Evolutionary conservation across 257 asterid genomes (phyloP).

Genomic region (Capsicum rhomboideum): DNA sequence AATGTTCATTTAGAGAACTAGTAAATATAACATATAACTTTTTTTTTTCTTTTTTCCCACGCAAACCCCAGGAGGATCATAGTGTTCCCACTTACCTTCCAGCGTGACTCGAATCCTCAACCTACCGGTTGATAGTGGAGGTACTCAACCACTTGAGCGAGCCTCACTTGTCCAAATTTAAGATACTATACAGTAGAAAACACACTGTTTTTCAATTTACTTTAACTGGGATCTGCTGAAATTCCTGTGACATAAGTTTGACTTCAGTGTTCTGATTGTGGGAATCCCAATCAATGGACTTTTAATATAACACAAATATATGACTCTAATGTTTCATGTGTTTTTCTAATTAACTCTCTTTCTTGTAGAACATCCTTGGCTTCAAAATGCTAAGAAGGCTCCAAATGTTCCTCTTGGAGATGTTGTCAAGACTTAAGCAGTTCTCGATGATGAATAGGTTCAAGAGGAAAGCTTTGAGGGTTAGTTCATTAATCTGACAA

Average conservation of each 20-base stretch:
- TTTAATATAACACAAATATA: not conserved
- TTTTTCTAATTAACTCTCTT: conserved; percentile 6
- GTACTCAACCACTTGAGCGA: too few relatives aligned
- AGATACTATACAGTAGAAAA: not conserved
- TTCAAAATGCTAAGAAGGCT: conserved; percentile 85
- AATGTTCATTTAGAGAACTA: not conserved
- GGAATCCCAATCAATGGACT: not conserved
- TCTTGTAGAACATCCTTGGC: conserved; percentile 68
- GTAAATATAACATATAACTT: too few relatives aligned
- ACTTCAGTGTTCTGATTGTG: not conserved
- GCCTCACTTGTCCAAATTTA: too few relatives aligned
- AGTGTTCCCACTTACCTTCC: too few relatives aligned
- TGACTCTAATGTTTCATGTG: not conserved
- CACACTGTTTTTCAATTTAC: not conserved
- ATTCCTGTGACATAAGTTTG: not conserved
- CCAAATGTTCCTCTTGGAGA: conserved; percentile 89
- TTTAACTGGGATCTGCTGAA: not conserved
- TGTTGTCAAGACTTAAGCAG: conserved; percentile 91
- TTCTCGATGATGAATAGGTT: conserved; percentile 86
- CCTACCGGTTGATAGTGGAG: too few relatives aligned
- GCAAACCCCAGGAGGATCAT: too few relatives aligned
- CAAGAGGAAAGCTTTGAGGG: conserved; percentile 90
- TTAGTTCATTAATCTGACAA: conserved; percentile 25
- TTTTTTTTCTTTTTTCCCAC: too few relatives aligned
- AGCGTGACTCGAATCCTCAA: too few relatives aligned